Evolutionary conservation across 2,329 filamentous ascomycete genomes (phyloP).

Genomic region (Talaromyces sp.): DNA sequence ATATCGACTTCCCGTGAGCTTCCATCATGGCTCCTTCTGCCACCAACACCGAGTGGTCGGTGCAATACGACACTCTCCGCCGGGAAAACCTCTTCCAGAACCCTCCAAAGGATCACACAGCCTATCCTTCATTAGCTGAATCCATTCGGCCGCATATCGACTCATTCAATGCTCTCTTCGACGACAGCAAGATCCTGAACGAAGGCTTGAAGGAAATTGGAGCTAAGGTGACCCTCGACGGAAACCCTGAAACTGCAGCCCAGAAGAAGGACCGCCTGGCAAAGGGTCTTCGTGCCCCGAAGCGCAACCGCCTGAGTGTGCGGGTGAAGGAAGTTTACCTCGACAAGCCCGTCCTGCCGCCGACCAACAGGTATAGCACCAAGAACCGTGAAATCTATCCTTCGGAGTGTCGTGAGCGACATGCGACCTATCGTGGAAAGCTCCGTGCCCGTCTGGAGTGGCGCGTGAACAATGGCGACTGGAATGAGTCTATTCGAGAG

Average conservation of each 20-base stretch:
- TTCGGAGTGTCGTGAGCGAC: slow-evolving; percentile 90
- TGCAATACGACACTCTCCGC: slow-evolving; percentile 81
- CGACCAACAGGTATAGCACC: slow-evolving; percentile 78
- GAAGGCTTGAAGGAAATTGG: slow-evolving; percentile 87
- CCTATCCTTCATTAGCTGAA: slow-evolving; percentile 81
- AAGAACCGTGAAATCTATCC: slow-evolving; percentile 84
- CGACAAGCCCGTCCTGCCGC: slow-evolving; percentile 77
- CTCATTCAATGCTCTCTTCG: slow-evolving; percentile 91
- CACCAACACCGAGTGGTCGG: slow-evolving; percentile 75
- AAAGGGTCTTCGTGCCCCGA: slow-evolving; percentile 56
- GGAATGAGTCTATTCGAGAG: slow-evolving; percentile 79
- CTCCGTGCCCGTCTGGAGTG: slow-evolving; percentile 83
- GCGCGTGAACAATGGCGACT: slow-evolving; percentile 81
- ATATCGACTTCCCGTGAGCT: slow-evolving; percentile 10
- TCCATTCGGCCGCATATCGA: slow-evolving; percentile 92
- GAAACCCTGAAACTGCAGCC: slow-evolving; percentile 55
- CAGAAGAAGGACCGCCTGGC: slow-evolving; percentile 50
- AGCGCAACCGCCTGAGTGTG: slow-evolving; percentile 74
- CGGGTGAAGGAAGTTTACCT: slow-evolving; percentile 80
- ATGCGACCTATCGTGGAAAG: slow-evolving; percentile 86
- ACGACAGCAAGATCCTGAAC: slow-evolving; percentile 70
- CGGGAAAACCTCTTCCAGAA: slow-evolving; percentile 87
- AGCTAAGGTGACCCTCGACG: slow-evolving; percentile 83
- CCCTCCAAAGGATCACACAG: slow-evolving; percentile 82
- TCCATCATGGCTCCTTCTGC: slow-evolving; percentile 56